phyloP scores from a whole-genome alignment of 2,329 filamentous ascomycete genomes.

The Claviceps purpurea region DNA sequence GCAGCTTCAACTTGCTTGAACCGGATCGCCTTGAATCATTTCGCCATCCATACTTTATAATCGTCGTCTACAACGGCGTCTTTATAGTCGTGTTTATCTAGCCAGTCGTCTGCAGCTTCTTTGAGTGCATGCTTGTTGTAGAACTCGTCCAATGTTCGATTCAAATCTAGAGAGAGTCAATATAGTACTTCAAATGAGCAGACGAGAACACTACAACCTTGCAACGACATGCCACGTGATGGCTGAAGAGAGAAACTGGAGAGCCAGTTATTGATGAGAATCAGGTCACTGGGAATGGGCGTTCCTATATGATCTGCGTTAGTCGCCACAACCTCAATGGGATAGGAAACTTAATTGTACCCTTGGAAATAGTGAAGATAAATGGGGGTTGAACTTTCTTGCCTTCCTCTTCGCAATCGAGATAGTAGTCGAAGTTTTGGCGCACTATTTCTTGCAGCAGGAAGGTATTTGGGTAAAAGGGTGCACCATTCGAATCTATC shows the following conservation, averaged over 20 bases:
- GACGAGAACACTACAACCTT: conserved; percentile 4
- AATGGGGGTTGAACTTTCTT: conserved; percentile 4
- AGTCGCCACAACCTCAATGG: not conserved
- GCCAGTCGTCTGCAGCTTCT: conserved; percentile 5
- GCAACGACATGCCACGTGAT: conserved; percentile 8
- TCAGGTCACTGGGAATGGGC: conserved; percentile 6
- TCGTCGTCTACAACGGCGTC: conserved; percentile 7
- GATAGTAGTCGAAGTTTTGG: conserved; percentile 7
- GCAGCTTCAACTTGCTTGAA: not conserved
- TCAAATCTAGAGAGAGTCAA: conserved; percentile 7
- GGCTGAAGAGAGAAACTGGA: conserved; percentile 11
- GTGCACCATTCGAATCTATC: conserved; percentile 9
- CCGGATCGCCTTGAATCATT: not conserved
- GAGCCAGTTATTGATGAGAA: conserved; percentile 8
- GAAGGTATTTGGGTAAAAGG: conserved; percentile 13
- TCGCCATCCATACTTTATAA: not conserved
- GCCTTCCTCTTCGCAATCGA: conserved; percentile 8
- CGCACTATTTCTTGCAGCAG: conserved; percentile 9
- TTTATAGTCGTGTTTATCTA: conserved; percentile 5
- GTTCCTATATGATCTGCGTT: conserved; percentile 2
- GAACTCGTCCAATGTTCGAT: conserved; percentile 7
- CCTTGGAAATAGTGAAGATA: conserved; percentile 9
- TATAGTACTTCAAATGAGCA: not conserved
- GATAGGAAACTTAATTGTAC: conserved; percentile 1
- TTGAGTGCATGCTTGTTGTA: conserved; percentile 4